Evolutionary conservation across 2,329 filamentous ascomycete genomes (phyloP), one percentile per base, ranked within the genome.

Genomic region (Pyricularia sp.): DNA sequence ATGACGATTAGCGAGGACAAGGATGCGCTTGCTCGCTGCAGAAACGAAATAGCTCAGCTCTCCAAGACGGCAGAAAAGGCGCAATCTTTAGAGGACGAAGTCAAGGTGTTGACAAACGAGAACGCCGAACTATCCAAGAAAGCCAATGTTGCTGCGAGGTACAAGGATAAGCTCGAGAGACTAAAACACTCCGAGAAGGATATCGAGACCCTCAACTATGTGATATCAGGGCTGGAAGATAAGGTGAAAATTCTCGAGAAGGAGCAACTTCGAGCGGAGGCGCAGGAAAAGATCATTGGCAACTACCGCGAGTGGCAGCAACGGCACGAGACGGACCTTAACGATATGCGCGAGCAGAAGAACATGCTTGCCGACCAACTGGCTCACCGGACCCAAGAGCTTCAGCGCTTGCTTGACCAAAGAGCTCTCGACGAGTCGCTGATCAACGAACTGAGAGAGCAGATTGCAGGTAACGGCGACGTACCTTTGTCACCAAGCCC

Each of bases 91-190:
- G 81, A 86, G 68, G 88, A 90, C 75, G 83, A 88, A 75, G 83
- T 88, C 30, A 82, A 84, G 63, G 86, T 88, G 72, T 82, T 88
- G 72, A 85, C 84, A 70, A 83, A 85, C 72, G 83, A 85, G 72
- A 86, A 85, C 68, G 84, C 85, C 70, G 84, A 87, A 70, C 79
- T 89, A 14, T 81, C 83, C 67, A 87, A 87, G 75, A 88, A 87
- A 73, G 87, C 87, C 70, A 90, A 90, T 72, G 86, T 83, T 68
- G 85, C 85, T 9, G 87, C 89, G 68, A 82, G 87, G 69, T 86
- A 86, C 74, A 85, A 86, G 75, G 85, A 88, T 75, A 89, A 90
- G 77, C 81, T 90, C 17, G 85, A 88, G 73, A 81, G 81, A 17
- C 82, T 85, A 73, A 85, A 84, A 69, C 79, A 82, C 23, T 78